Evolutionary conservation across 352 stramenopile genomes (phyloP).

Genomic region (Globisporangium parvum): DNA sequence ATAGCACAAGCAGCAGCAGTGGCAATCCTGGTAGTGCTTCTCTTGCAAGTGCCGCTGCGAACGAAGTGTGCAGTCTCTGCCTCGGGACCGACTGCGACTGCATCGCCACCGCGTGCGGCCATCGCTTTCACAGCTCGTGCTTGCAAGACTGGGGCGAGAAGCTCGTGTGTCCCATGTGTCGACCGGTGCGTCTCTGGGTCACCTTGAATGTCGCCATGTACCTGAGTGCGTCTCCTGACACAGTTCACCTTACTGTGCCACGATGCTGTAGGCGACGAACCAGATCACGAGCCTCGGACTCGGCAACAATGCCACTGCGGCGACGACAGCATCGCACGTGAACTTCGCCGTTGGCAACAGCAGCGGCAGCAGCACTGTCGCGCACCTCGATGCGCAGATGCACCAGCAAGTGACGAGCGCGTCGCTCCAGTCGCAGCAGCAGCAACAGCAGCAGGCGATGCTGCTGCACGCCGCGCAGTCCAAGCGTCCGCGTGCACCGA

Average conservation of each 20-base stretch:
- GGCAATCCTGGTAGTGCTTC: background rate
- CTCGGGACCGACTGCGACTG: constrained; percentile 43
- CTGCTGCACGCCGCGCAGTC: constrained; percentile 1
- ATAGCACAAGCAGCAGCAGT: background rate
- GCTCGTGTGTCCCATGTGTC: constrained; percentile 39
- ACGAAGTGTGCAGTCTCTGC: constrained; percentile 34
- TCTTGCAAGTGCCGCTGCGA: background rate
- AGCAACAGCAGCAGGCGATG: constrained; percentile 15
- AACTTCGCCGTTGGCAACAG: constrained; percentile 1
- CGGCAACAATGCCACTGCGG: background rate
- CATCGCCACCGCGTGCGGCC: constrained; percentile 49
- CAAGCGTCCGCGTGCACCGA: background rate
- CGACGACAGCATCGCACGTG: background rate
- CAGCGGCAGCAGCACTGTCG: constrained; percentile 3
- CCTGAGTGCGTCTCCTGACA: constrained; percentile 6
- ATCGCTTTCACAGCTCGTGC: constrained; percentile 60
- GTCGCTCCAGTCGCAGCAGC: constrained; percentile 14
- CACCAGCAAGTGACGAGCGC: constrained; percentile 7
- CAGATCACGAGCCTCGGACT: constrained; percentile 11
- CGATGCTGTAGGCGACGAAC: constrained; percentile 2
- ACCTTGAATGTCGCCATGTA: background rate
- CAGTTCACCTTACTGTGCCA: constrained; percentile 3
- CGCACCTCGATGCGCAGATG: constrained; percentile 8
- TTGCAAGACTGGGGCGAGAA: constrained; percentile 64
- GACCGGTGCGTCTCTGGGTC: constrained; percentile 23